Base-by-base conservation (phyloP, 78 protist species). In the Dictyostelium brefeldianum region DNA sequence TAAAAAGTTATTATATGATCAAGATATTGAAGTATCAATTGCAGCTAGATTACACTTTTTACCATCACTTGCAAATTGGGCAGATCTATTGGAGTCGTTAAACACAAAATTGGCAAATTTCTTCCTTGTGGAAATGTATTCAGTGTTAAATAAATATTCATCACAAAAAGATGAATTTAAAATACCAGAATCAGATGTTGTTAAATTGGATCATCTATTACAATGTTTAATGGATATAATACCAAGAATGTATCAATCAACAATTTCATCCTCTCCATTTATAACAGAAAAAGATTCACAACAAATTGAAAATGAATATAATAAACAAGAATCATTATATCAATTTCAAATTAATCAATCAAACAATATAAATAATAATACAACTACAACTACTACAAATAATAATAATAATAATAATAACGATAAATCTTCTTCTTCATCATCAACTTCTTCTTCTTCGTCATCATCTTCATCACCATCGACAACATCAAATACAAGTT, bases 231-330 rank as follows among this genome's bases (percentile, higher is more conserved):
- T 59, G 5, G 92, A 85, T 85, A 7, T 85, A 15, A 47, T 59
- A 59, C 92, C 92, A 47, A 85, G 92, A 75, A 85, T 85, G 9
- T 51, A 85, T 75, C 92, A 85, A 85, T 85, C 92, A 1, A 25
- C 62, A 2, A 75, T 85, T 4, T 73, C 92, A 27, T 85, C 92
- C 14, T 73, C 92, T 22, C 81, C 81, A 27, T 75, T 85, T 57
- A 47, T 85, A 0, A 59, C 14, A 43, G 91, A 85, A 75, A 85
- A 85, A 29, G 92, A 85, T 57, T 73, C 92, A 71, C 57, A 74
- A 29, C 53, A 17, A 22, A 75, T 85, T 62, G 92, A 85, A 75
- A 48, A 22, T 62, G 92, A 85, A 75, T 85, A 75, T 75, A 78
- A 85, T 29, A 85, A 71, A 85, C 83, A 71, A 85, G 92, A 85